These are phyloP conservation scores for Aspergillus sclerotialis DNA, from an alignment of 2,329 filamentous ascomycete genomes.

Conservation along the genomic window DNA sequence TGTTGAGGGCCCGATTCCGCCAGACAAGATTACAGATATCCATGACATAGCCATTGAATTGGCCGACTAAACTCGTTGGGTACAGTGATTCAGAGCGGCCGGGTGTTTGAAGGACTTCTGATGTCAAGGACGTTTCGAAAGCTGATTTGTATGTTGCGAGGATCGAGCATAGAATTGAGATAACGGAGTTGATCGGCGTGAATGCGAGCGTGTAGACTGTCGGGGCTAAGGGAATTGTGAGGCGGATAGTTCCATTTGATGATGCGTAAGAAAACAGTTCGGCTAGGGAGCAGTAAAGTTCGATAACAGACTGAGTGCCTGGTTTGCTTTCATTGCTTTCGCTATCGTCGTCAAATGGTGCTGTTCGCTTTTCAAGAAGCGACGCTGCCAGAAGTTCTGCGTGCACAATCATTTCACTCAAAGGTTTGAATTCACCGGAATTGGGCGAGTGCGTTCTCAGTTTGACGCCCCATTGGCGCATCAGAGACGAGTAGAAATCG, in stretches of 20 bases:
- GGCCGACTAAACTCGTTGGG: constrained; percentile 54
- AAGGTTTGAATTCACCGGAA: constrained; percentile 22
- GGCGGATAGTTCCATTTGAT: constrained; percentile 51
- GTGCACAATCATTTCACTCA: constrained; percentile 44
- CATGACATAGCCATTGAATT: constrained; percentile 80
- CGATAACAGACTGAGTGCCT: constrained; percentile 49
- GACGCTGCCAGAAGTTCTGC: constrained; percentile 50
- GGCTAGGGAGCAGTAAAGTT: constrained; percentile 62
- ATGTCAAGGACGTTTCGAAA: constrained; percentile 58
- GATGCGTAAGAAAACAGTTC: constrained; percentile 48
- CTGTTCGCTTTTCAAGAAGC: constrained; percentile 51
- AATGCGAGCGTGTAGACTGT: constrained; percentile 68
- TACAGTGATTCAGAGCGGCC: constrained; percentile 37
- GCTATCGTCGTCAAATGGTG: constrained; percentile 19
- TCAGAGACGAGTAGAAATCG: constrained; percentile 58
- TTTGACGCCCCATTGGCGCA: constrained; percentile 47
- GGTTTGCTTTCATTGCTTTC: constrained; percentile 16
- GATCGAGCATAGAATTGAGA: constrained; percentile 63
- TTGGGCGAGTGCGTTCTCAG: constrained; percentile 22
- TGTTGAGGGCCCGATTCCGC: constrained; percentile 65
- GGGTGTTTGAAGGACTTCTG: constrained; percentile 25
- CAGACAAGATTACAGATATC: constrained; percentile 80
- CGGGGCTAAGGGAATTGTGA: constrained; percentile 60
- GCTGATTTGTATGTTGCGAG: constrained; percentile 66
- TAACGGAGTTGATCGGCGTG: constrained; percentile 52